Evolutionary conservation across 2,329 filamentous ascomycete species (phyloP).

Genomic region (Neurospora crassa): DNA sequence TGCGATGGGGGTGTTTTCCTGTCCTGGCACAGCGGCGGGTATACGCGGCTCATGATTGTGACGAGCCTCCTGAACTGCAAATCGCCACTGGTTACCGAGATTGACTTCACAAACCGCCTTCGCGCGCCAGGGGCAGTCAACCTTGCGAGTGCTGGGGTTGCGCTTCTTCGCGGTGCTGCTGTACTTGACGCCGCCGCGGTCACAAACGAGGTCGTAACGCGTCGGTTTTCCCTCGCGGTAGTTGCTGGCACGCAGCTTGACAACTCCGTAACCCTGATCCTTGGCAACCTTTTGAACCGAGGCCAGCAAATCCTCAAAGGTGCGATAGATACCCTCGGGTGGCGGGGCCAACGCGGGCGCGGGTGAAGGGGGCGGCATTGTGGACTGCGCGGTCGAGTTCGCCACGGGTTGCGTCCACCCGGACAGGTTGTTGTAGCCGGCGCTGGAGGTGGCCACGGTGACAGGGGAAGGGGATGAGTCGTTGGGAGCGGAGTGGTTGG

Average conservation of each 20-base stretch:
- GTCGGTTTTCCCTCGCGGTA: conserved; percentile 54
- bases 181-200: conserved; percentile 55
- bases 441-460: conserved; percentile 14
- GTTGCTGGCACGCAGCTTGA: conserved; percentile 53
- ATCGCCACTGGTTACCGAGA: conserved; percentile 54
- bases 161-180: conserved; percentile 56
- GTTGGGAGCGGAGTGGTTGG: conserved; percentile 7
- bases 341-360: conserved; percentile 40
- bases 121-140: conserved; percentile 53
- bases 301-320: conserved; percentile 48
- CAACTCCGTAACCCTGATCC: conserved; percentile 52
- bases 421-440: conserved; percentile 15
- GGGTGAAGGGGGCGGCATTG: conserved; percentile 38
- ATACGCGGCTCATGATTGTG: conserved; percentile 54
- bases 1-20: conserved; percentile 48
- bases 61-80: conserved; percentile 48
- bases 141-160: conserved; percentile 53
- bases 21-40: conserved; percentile 41
- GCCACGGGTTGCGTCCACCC: conserved; percentile 9
- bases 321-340: conserved; percentile 50
- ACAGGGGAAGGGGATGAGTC: conserved; percentile 10
- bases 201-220: conserved; percentile 53
- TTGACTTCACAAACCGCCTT: conserved; percentile 56
- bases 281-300: conserved; percentile 51
- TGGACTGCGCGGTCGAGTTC: conserved; percentile 17